Conservation (phyloP, 306 rosid species). For the Trifolium dubium region DNA sequence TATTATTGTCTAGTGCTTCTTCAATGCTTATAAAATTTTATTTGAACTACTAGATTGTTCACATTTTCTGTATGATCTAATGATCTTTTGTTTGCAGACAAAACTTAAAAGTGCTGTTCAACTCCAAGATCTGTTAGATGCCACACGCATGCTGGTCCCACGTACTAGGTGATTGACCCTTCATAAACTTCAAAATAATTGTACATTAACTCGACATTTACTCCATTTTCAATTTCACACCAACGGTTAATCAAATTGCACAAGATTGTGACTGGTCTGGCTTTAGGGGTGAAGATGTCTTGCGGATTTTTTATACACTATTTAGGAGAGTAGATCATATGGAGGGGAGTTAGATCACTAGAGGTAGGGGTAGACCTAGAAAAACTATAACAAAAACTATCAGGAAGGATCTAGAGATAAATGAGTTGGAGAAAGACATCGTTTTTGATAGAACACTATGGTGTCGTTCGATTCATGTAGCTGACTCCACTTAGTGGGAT, state of each 20-base stretch:
- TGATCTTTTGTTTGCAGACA: constrained; percentile 62
- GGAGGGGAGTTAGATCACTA: too few relatives aligned
- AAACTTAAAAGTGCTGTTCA: constrained; percentile 94
- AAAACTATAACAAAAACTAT: too few relatives aligned
- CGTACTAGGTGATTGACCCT: constrained; percentile 67
- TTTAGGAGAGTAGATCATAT: too few relatives aligned
- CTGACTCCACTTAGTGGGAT: too few relatives aligned
- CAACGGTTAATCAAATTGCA: constrained; percentile 13
- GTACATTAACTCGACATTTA: constrained; percentile 3
- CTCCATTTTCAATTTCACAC: constrained; percentile 8
- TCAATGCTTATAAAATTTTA: constrained; percentile 21
- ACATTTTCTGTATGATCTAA: constrained; percentile 39
- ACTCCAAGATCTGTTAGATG: constrained; percentile 95
- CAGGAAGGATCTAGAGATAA: too few relatives aligned
- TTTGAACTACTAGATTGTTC: not conserved
- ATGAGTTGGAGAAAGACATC: too few relatives aligned
- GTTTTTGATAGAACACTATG: too few relatives aligned
- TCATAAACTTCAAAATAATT: constrained; percentile 29
- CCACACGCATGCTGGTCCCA: constrained; percentile 96
- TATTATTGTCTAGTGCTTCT: constrained; percentile 24
- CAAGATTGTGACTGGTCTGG: constrained; percentile 7
- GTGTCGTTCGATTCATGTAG: too few relatives aligned
- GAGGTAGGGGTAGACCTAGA: too few relatives aligned
- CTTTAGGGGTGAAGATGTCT: not conserved
- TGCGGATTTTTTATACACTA: not conserved